These are phyloP conservation scores for Citeromyces siamensis DNA, from an alignment of 1,139 yeast species.

Conservation along the genomic window DNA sequence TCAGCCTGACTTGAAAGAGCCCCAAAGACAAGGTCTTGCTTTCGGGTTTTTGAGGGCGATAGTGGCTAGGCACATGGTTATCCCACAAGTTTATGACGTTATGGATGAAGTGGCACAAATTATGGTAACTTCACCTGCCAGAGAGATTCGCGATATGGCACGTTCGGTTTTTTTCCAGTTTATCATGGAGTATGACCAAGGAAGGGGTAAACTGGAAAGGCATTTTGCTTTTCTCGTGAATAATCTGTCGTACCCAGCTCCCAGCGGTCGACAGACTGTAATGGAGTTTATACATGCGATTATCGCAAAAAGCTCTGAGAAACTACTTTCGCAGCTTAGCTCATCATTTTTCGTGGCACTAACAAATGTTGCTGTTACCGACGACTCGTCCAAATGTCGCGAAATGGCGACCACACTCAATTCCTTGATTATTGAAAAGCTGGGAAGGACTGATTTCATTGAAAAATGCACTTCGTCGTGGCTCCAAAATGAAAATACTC, in stretches of 20 bases:
- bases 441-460: constrained; percentile 17
- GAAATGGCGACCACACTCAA: constrained; percentile 64
- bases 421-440: constrained; percentile 9
- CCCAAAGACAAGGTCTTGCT: constrained; percentile 79
- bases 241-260: constrained; percentile 77
- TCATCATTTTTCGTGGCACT: constrained; percentile 75
- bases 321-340: constrained; percentile 48
- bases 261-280: constrained; percentile 80
- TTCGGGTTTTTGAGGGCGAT: constrained; percentile 74
- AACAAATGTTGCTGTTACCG: constrained; percentile 67
- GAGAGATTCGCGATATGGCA: constrained; percentile 76
- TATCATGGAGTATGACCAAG: constrained; percentile 90
- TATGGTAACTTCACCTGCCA: constrained; percentile 84
- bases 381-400: constrained; percentile 70
- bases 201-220: constrained; percentile 72
- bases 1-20: constrained; percentile 85
- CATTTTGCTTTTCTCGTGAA: constrained; percentile 76
- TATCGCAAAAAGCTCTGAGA: constrained; percentile 52
- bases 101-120: constrained; percentile 74
- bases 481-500: constrained; percentile 42
- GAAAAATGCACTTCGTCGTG: constrained; percentile 56
- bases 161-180: constrained; percentile 79
- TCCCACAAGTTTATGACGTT: constrained; percentile 85
- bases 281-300: constrained; percentile 75
- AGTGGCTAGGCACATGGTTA: constrained; percentile 55